A percentile compares a stretch with the other conserved stretches of the same genome.
phyloP scores from a whole-genome alignment of 768 basidiomycete species.

The Phaeotremella skinneri region DNA sequence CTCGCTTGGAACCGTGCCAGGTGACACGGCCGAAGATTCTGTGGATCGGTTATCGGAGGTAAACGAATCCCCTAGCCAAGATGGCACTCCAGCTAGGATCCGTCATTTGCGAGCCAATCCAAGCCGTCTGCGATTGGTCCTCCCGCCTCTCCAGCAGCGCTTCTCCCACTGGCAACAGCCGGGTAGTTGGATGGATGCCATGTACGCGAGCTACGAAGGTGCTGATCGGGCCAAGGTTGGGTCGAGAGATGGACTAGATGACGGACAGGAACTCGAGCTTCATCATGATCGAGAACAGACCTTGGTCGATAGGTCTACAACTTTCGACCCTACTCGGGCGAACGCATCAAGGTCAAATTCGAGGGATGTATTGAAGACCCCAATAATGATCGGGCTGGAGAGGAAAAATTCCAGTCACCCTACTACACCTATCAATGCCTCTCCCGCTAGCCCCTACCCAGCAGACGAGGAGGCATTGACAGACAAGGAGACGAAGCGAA shows the following conservation, averaged over 20 bases:
- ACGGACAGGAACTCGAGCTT: not conserved
- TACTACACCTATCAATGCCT: not conserved
- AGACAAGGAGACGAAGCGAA: not conserved
- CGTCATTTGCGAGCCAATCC: not conserved
- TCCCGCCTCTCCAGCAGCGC: conserved; percentile 28
- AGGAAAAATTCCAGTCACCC: not conserved
- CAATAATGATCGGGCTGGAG: not conserved
- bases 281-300: not conserved
- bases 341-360: not conserved
- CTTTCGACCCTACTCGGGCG: too few species aligned
- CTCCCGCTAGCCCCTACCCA: not conserved
- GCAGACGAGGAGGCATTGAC: not conserved
- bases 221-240: not conserved
- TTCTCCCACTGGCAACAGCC: conserved; percentile 39
- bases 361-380: not conserved
- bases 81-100: not conserved
- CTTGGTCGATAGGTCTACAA: not conserved
- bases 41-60: too few species aligned
- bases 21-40: not conserved
- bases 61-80: not conserved
- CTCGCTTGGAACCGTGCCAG: not conserved
- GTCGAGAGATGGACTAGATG: not conserved
- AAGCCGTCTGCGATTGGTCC: conserved; percentile 16
- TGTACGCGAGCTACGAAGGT: conserved; percentile 36
- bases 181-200: conserved; percentile 43